phyloP scores from a whole-genome alignment of 2,329 filamentous ascomycete genomes.

The Aspergillus sp. region DNA sequence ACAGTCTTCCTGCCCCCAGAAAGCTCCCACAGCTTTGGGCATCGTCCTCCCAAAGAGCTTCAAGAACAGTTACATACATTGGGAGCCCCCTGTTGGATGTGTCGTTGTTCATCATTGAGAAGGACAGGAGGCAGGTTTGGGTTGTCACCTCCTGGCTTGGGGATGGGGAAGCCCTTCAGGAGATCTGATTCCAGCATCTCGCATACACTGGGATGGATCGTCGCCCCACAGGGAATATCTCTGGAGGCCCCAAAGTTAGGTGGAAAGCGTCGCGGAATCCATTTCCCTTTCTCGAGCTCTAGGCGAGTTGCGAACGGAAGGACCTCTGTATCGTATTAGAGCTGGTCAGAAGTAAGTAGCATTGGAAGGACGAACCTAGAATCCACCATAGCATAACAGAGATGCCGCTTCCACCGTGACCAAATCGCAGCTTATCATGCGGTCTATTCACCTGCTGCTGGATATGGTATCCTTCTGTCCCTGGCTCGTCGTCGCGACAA shows the following conservation, averaged over 20 bases:
- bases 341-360: neutral
- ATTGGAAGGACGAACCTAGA: slow-evolving; percentile 21
- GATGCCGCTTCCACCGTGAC: slow-evolving; percentile 26
- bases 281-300: slow-evolving; percentile 36
- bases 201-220: slow-evolving; percentile 31
- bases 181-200: slow-evolving; percentile 26
- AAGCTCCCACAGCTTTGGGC: neutral
- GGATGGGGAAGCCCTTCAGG: slow-evolving; percentile 16
- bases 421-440: slow-evolving; percentile 36
- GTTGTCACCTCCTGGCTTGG: slow-evolving; percentile 14
- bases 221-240: slow-evolving; percentile 32
- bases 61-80: neutral
- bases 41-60: neutral
- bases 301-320: slow-evolving; percentile 38
- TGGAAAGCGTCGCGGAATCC: slow-evolving; percentile 35
- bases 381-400: slow-evolving; percentile 37
- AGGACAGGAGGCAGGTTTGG: slow-evolving; percentile 10
- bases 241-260: slow-evolving; percentile 35
- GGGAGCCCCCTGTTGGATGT: neutral
- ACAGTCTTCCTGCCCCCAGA: neutral
- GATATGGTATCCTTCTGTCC: slow-evolving; percentile 10
- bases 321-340: slow-evolving; percentile 24
- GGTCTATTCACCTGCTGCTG: slow-evolving; percentile 22
- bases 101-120: neutral
- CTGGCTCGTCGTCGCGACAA: slow-evolving; percentile 14